Conservation (phyloP, 2,329 filamentous ascomycete species). For the Aspergillus udagawae region DNA sequence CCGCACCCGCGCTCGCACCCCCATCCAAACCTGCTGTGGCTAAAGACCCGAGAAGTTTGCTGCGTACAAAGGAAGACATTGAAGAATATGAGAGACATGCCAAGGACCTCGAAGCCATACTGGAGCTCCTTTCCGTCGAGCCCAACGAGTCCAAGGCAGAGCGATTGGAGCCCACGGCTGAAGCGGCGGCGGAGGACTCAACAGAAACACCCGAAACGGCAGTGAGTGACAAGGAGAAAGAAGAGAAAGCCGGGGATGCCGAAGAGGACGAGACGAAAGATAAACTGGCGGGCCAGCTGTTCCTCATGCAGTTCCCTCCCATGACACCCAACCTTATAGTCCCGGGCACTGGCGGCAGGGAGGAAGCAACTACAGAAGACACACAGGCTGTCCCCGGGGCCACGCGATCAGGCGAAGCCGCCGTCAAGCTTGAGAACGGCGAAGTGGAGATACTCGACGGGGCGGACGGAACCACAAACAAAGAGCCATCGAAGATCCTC, state of each 20-base stretch:
- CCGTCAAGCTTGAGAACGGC: constrained; percentile 30
- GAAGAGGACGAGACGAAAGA: constrained; percentile 32
- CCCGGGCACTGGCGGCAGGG: constrained; percentile 21
- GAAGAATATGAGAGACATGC: constrained; percentile 41
- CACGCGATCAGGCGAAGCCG: constrained; percentile 10
- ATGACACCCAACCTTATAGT: constrained; percentile 55
- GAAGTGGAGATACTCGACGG: constrained; percentile 26
- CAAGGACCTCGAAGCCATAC: constrained; percentile 38
- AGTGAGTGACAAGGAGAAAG: constrained; percentile 12
- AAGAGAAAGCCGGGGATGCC: constrained; percentile 20
- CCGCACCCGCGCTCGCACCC: neutral
- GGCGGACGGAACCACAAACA: constrained; percentile 8
- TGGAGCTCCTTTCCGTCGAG: constrained; percentile 32
- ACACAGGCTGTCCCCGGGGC: constrained; percentile 1
- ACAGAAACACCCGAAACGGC: constrained; percentile 12
- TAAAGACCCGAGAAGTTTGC: constrained; percentile 29
- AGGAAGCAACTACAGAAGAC: constrained; percentile 4
- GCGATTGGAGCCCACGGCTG: constrained; percentile 9
- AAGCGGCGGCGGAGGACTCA: neutral
- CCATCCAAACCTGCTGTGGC: constrained; percentile 9
- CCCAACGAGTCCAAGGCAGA: constrained; percentile 15
- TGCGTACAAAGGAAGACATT: constrained; percentile 40
- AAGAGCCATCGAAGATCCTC: constrained; percentile 28
- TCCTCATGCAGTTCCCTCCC: constrained; percentile 62
- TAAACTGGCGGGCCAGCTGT: constrained; percentile 52